A percentile compares a stretch with the other conserved stretches of the same genome.
These are phyloP conservation scores for Protomyces gravidus DNA, from an alignment of 1,139 yeast genomes.

Conservation along the genomic window DNA sequence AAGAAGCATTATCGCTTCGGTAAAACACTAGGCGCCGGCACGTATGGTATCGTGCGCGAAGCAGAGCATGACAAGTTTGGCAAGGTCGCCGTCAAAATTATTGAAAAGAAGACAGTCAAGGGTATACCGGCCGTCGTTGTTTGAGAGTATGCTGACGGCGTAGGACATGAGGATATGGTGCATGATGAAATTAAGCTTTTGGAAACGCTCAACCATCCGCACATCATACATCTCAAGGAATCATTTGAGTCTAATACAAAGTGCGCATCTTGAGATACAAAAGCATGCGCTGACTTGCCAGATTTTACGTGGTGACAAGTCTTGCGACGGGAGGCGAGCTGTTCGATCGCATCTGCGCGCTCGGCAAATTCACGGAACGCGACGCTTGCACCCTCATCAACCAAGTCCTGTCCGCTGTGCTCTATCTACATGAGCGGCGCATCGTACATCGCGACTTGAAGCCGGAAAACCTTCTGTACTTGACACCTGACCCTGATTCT, in stretches of 20 bases:
- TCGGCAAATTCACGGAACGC: slow-evolving; percentile 75
- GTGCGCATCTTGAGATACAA: slow-evolving; percentile 1
- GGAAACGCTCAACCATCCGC: slow-evolving; percentile 64
- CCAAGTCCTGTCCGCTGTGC: slow-evolving; percentile 69
- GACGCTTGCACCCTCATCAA: slow-evolving; percentile 70
- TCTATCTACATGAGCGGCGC: slow-evolving; percentile 62
- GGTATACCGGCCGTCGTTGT: slow-evolving; percentile 41
- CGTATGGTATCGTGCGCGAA: slow-evolving; percentile 81
- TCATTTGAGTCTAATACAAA: slow-evolving; percentile 85
- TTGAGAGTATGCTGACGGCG: background rate
- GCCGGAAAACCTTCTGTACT: slow-evolving; percentile 79
- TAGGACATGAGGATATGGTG: slow-evolving; percentile 56
- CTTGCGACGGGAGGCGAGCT: slow-evolving; percentile 79
- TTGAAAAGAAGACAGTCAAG: slow-evolving; percentile 71
- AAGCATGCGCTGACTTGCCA: background rate
- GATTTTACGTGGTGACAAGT: slow-evolving; percentile 63
- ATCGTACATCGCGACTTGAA: slow-evolving; percentile 88
- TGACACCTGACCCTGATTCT: slow-evolving; percentile 54
- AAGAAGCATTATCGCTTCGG: slow-evolving; percentile 25
- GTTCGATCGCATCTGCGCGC: slow-evolving; percentile 71
- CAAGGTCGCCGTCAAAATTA: slow-evolving; percentile 81
- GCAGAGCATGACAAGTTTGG: slow-evolving; percentile 62
- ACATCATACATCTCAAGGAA: slow-evolving; percentile 75
- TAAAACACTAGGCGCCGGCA: slow-evolving; percentile 65
- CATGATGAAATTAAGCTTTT: slow-evolving; percentile 71